A percentile compares a stretch with the other conserved stretches of the same genome.
Evolutionary conservation across 2,329 filamentous ascomycete species (phyloP).

Genomic region (Alternaria rosae): DNA sequence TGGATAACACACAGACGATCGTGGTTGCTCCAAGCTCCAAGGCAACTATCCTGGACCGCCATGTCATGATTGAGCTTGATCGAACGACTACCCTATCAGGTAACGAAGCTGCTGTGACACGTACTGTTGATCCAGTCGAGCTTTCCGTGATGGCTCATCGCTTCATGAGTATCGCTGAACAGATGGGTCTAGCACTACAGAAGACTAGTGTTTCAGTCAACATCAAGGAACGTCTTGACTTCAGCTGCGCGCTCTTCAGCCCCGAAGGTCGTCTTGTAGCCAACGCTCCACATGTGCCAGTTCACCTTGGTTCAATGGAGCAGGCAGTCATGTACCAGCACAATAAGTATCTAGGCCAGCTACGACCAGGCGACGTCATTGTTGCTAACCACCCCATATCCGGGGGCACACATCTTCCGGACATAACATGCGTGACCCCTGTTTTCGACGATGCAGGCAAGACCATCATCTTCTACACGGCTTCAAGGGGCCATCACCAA

Average conservation of each 20-base stretch:
- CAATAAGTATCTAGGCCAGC: slow-evolving; percentile 24
- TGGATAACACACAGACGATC: slow-evolving; percentile 57
- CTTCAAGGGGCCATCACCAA: slow-evolving; percentile 38
- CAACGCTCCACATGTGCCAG: slow-evolving; percentile 38
- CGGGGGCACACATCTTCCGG: slow-evolving; percentile 41
- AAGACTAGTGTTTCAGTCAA: slow-evolving; percentile 32
- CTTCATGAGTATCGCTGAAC: slow-evolving; percentile 38
- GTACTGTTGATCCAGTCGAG: slow-evolving; percentile 12
- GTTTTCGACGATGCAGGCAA: slow-evolving; percentile 33
- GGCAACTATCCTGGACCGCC: slow-evolving; percentile 48
- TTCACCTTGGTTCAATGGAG: slow-evolving; percentile 35
- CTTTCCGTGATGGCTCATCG: slow-evolving; percentile 25
- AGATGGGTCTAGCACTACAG: slow-evolving; percentile 35
- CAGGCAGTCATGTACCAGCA: slow-evolving; percentile 39
- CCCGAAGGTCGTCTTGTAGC: slow-evolving; percentile 33
- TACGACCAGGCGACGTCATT: slow-evolving; percentile 38
- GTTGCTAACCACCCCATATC: slow-evolving; percentile 37
- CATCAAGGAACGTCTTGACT: slow-evolving; percentile 40
- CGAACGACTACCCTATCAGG: not conserved
- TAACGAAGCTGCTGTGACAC: not conserved
- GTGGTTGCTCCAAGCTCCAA: slow-evolving; percentile 50
- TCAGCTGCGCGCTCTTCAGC: slow-evolving; percentile 33
- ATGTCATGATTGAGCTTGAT: slow-evolving; percentile 50
- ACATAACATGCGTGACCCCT: slow-evolving; percentile 38
- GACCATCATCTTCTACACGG: slow-evolving; percentile 34